Evolutionary conservation across 2,329 filamentous ascomycete species (phyloP), one percentile per base, ranked within the genome.

Genomic region (Fusarium musae): DNA sequence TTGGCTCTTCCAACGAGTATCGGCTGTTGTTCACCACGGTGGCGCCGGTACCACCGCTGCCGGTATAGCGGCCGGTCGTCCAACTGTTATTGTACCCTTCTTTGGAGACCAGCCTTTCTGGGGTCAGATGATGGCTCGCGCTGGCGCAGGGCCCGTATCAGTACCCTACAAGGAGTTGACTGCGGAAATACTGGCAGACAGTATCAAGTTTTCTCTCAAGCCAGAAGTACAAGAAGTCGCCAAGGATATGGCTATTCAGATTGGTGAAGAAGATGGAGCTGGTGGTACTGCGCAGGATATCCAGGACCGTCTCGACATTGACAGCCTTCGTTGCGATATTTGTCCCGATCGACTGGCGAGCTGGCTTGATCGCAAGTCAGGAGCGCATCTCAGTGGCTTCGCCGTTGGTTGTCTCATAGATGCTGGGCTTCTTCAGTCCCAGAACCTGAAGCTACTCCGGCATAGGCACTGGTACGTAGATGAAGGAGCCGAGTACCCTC

Each of bases 91-190:
- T 28, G 88, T 92, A 0, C 90, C 90, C 0, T 92, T 92, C 81
- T 92, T 92, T 69, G 90, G 90, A 13, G 90, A 82, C 71, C 90
- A 92, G 75, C 87, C 89, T 5, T 92, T 92, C 73, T 92, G 90
- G 90, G 90, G 90, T 5, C 84, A 87, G 13, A 92, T 92, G 84
- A 85, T 91, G 26, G 85, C 87, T 2, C 83, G 83, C 42, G 89
- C 90, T 11, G 89, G 90, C 11, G 90, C 90, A 4, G 90, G 90
- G 1, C 90, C 90, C 3, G 73, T 78, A 1, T 88, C 90, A 0
- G 85, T 91, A 30, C 87, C 89, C 0, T 87, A 87, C 76, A 91
- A 89, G 68, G 80, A 87, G 49, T 78, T 92, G 44, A 91, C 88
- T 0, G 84, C 84, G 2, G 87, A 90, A 15, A 89, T 85, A 13